These are phyloP conservation scores for Cyclotella atomus DNA, from an alignment of 108 stramenopile genomes.

Conservation along the genomic window DNA sequence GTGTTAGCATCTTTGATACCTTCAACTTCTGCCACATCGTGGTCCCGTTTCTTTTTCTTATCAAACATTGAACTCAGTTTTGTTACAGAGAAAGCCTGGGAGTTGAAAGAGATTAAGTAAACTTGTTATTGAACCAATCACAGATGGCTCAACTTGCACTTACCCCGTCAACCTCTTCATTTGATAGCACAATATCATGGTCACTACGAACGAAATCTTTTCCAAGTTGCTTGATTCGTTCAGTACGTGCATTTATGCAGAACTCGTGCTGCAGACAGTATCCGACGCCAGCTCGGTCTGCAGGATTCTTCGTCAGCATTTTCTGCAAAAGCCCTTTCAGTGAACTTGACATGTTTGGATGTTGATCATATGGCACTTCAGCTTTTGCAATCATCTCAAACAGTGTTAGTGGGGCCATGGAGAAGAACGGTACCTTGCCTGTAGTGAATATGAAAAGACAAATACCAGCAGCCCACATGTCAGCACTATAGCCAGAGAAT, in stretches of 20 bases:
- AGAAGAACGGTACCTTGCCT: slow-evolving; percentile 85
- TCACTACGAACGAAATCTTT: slow-evolving; percentile 25
- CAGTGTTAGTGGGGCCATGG: slow-evolving; percentile 62
- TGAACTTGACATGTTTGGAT: slow-evolving; percentile 51
- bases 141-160: not conserved
- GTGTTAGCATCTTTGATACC: too few relatives aligned
- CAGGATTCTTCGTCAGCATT: slow-evolving; percentile 73
- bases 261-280: slow-evolving; percentile 85
- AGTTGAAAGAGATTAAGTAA: not conserved
- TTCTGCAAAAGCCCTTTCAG: slow-evolving; percentile 65
- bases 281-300: slow-evolving; percentile 77
- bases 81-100: slow-evolving; percentile 17
- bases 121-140: not conserved
- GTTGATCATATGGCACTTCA: slow-evolving; percentile 51
- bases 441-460: slow-evolving; percentile 90
- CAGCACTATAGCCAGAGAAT: slow-evolving; percentile 89
- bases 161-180: slow-evolving; percentile 20
- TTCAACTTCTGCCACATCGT: not conserved
- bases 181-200: slow-evolving; percentile 18
- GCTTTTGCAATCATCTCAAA: slow-evolving; percentile 70
- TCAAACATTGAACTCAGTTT: slow-evolving; percentile 8
- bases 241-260: slow-evolving; percentile 55
- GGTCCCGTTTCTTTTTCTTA: not conserved
- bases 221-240: slow-evolving; percentile 48
- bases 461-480: slow-evolving; percentile 92